These are phyloP conservation scores for Trypanosoma melophagium DNA, from an alignment of 208 protist genomes.

Conservation along the genomic window DNA sequence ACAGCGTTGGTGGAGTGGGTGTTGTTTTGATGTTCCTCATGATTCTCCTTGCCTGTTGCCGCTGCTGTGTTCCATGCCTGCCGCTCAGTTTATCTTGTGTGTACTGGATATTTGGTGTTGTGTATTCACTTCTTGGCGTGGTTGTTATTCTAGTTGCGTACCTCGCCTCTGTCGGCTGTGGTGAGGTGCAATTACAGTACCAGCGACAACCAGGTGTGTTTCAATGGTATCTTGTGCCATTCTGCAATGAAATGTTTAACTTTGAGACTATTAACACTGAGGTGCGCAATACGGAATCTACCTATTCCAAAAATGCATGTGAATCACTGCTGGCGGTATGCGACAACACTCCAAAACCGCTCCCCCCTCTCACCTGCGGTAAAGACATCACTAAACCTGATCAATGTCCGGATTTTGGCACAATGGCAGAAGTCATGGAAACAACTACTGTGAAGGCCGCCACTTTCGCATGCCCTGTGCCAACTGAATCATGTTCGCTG, in stretches of 20 bases:
- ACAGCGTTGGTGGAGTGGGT: conserved; percentile 16
- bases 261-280: background rate
- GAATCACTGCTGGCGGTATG: background rate
- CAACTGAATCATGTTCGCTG: conserved; percentile 11
- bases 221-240: conserved; percentile 29
- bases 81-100: conserved; percentile 18
- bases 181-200: conserved; percentile 28
- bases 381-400: conserved; percentile 21
- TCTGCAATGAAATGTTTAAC: conserved; percentile 16
- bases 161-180: conserved; percentile 14
- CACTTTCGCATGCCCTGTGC: conserved; percentile 3
- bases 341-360: background rate
- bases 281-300: background rate
- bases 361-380: conserved; percentile 3
- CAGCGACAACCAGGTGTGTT: conserved; percentile 26
- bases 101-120: conserved; percentile 32
- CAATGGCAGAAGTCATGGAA: background rate
- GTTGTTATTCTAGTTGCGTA: conserved; percentile 13
- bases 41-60: conserved; percentile 17
- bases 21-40: conserved; percentile 20
- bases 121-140: conserved; percentile 23
- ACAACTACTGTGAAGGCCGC: background rate
- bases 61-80: conserved; percentile 15
- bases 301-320: background rate
- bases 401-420: conserved; percentile 38